These are phyloP conservation scores for Rhizophagus sp. DNA, from an alignment of 192 early-diverging fungal species.

Conservation along the genomic window DNA sequence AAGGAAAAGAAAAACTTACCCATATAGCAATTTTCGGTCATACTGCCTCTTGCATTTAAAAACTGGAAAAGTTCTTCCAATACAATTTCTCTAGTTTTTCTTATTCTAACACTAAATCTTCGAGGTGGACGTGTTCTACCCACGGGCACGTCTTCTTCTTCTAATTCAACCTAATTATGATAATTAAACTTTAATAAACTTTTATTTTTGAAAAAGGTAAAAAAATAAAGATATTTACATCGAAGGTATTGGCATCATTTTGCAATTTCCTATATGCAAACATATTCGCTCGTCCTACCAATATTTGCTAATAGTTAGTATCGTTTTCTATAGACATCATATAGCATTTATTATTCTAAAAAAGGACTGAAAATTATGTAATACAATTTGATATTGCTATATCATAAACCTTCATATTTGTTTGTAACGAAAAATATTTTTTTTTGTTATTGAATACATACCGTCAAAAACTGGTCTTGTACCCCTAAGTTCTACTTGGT, in stretches of 20 bases:
- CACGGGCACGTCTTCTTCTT: constrained; percentile 34
- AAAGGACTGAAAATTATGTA: too few relatives aligned
- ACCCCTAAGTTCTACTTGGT: constrained; percentile 55
- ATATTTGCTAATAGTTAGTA: constrained; percentile 38
- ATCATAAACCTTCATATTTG: too few relatives aligned
- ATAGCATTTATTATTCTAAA: too few relatives aligned
- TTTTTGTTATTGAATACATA: background rate
- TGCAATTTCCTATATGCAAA: constrained; percentile 59
- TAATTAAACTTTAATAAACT: background rate
- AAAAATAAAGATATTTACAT: constrained; percentile 35
- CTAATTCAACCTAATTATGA: constrained; percentile 40
- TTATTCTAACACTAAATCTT: constrained; percentile 64
- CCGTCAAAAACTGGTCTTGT: constrained; percentile 75
- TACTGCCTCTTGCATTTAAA: constrained; percentile 45
- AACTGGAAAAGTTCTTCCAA: constrained; percentile 59
- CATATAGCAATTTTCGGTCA: constrained; percentile 41
- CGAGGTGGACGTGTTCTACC: constrained; percentile 44
- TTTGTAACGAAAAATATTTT: too few relatives aligned
- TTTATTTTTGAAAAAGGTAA: background rate
- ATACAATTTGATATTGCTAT: too few relatives aligned
- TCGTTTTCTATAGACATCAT: too few relatives aligned
- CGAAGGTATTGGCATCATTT: constrained; percentile 54
- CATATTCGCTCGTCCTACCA: constrained; percentile 78
- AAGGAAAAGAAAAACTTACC: background rate
- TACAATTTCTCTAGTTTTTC: constrained; percentile 59